Evolutionary conservation across 495 filamentous ascomycete genomes (phyloP).

Genomic region (Lichina pygmaea): DNA sequence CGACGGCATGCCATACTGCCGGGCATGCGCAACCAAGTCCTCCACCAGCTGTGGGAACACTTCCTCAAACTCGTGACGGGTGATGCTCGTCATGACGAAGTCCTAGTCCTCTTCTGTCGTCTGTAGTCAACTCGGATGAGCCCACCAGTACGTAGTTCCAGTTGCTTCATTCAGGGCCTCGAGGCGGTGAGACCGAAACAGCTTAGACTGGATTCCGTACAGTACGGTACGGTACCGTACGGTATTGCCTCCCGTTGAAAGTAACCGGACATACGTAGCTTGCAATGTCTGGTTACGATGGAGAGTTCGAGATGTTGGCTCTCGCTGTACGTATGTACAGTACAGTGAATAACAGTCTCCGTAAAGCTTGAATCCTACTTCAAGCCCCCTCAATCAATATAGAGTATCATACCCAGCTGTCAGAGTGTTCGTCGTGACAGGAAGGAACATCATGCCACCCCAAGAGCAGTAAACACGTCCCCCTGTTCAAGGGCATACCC

Average conservation of each 20-base stretch:
- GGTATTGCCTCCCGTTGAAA: no score
- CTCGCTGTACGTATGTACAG: no score
- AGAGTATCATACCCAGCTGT: neutral
- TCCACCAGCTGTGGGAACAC: constrained; percentile 60
- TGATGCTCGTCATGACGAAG: constrained; percentile 20
- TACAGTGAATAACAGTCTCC: no score
- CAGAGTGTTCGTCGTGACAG: neutral
- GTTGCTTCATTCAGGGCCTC: neutral
- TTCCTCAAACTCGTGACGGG: constrained; percentile 61
- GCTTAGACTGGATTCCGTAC: neutral
- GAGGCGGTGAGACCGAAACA: neutral
- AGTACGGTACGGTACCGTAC: no score
- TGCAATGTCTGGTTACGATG: no score
- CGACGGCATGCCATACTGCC: constrained; percentile 54
- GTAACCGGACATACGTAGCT: no score
- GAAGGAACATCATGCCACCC: neutral
- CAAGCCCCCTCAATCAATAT: no score
- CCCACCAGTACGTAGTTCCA: no score
- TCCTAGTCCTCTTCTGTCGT: neutral
- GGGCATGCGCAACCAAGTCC: constrained; percentile 46
- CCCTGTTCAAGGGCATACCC: no score
- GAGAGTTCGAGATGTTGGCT: no score
- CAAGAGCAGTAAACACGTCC: neutral
- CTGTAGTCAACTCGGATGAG: no score
- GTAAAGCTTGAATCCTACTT: no score